These are phyloP conservation scores for Nothomitra cinnamomea DNA, from an alignment of 2,329 filamentous ascomycete species.

Conservation along the genomic window DNA sequence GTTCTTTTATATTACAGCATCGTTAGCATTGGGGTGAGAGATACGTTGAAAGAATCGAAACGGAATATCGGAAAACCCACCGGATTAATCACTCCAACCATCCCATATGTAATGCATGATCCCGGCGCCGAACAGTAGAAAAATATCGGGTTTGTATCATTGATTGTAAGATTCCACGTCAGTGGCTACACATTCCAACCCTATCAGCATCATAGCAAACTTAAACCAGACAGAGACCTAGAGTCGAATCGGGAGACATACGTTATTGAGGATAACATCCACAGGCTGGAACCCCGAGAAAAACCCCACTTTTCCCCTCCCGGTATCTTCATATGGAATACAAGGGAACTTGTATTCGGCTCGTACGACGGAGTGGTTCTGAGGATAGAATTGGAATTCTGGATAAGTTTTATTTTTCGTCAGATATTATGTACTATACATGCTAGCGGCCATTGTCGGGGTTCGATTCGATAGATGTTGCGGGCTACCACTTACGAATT, in stretches of 20 bases:
- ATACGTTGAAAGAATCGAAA: neutral
- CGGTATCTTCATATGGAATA: conserved; percentile 40
- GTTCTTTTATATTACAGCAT: conserved; percentile 12
- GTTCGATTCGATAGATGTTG: no score
- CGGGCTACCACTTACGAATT: conserved; percentile 21
- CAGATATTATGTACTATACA: no score
- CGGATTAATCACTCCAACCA: conserved; percentile 64
- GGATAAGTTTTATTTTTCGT: conserved; percentile 7
- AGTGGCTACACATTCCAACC: conserved; percentile 22
- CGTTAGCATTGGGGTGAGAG: conserved; percentile 9
- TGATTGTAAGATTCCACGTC: conserved; percentile 30
- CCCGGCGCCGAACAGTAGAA: conserved; percentile 52
- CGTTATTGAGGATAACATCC: conserved; percentile 29
- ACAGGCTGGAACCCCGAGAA: conserved; percentile 34
- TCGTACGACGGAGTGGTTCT: conserved; percentile 45
- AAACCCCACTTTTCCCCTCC: conserved; percentile 32
- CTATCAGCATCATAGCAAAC: conserved; percentile 5
- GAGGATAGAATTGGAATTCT: conserved; percentile 45
- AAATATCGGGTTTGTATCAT: conserved; percentile 46
- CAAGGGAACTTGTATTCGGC: conserved; percentile 44
- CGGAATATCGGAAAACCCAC: conserved; percentile 22
- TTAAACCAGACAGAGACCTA: neutral
- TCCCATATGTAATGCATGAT: conserved; percentile 47
- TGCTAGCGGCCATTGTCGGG: no score
- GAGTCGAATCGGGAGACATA: conserved; percentile 15